Conservation (phyloP, 1,284 basidiomycete species). For the Wolfiporia cocos region DNA sequence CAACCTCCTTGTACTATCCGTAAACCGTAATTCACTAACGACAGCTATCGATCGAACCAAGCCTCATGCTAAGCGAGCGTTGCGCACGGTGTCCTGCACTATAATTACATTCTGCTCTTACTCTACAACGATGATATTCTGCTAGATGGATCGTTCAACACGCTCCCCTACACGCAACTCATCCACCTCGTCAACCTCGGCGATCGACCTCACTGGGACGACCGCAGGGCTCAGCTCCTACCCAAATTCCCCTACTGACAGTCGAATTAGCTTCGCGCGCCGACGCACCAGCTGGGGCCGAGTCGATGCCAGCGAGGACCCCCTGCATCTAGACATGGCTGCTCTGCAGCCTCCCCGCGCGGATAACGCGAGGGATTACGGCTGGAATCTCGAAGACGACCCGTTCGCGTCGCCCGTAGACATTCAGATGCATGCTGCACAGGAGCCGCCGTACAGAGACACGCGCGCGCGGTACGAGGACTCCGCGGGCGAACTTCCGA, state of each 20-base stretch:
- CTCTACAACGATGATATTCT: no score
- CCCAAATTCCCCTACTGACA: conserved; percentile 42
- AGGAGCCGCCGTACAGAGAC: conserved; percentile 17
- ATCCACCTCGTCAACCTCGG: no score
- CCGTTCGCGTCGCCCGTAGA: conserved; percentile 36
- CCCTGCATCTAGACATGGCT: conserved; percentile 30
- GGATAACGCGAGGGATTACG: conserved; percentile 7
- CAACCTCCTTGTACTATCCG: no score
- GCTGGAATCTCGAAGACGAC: conserved; percentile 34
- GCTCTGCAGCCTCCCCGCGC: conserved; percentile 14
- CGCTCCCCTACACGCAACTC: no score
- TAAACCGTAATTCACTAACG: no score
- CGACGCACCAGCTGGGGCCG: conserved; percentile 54
- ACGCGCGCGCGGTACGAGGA: conserved; percentile 21
- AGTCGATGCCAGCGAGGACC: conserved; percentile 37
- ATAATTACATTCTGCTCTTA: no score
- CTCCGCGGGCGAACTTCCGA: conserved; percentile 28
- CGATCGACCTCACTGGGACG: conserved; percentile 45
- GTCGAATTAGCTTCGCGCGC: conserved; percentile 33
- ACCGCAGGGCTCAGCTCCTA: conserved; percentile 35
- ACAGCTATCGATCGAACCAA: no score
- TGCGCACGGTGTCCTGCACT: no score
- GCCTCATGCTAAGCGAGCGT: no score
- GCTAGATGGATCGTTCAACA: no score
- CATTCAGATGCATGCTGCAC: conserved; percentile 20